phyloP scores from a whole-genome alignment of 805 yeast genomes.

The Cyberlindnera saturnus region DNA sequence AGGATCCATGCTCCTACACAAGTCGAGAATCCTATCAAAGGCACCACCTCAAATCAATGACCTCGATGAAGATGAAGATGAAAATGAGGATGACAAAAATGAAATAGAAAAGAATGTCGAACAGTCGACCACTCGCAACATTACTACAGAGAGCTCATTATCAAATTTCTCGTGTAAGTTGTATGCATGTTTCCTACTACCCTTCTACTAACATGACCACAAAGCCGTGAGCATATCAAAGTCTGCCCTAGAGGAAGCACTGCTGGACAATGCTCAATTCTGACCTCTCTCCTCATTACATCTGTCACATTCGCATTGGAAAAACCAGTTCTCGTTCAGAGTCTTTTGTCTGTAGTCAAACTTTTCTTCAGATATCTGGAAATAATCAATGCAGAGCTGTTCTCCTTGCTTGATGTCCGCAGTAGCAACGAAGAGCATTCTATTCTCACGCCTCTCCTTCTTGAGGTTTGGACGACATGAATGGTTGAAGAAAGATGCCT shows the following conservation, averaged over 20 bases:
- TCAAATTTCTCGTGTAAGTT: constrained; percentile 29
- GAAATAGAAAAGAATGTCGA: not conserved
- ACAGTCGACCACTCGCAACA: not conserved
- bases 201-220: not conserved
- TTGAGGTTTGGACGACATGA: constrained; percentile 53
- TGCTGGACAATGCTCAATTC: constrained; percentile 29
- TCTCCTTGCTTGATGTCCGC: constrained; percentile 35
- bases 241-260: constrained; percentile 37
- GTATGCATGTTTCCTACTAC: not conserved
- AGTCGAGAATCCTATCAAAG: constrained; percentile 20
- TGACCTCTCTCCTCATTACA: constrained; percentile 28
- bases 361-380: constrained; percentile 39
- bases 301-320: constrained; percentile 45
- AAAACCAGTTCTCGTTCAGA: constrained; percentile 52
- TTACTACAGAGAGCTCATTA: constrained; percentile 16
- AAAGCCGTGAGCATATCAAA: constrained; percentile 30
- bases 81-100: not conserved
- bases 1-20: constrained; percentile 20
- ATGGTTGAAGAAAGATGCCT: constrained; percentile 64
- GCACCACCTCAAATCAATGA: constrained; percentile 14
- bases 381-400: constrained; percentile 57
- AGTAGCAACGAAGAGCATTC: constrained; percentile 37
- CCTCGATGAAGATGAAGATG: constrained; percentile 16
- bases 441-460: constrained; percentile 35
- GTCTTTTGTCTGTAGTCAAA: constrained; percentile 35